Evolutionary conservation across 768 basidiomycete genomes (phyloP).

Genomic region (Neoboletus magnificus): DNA sequence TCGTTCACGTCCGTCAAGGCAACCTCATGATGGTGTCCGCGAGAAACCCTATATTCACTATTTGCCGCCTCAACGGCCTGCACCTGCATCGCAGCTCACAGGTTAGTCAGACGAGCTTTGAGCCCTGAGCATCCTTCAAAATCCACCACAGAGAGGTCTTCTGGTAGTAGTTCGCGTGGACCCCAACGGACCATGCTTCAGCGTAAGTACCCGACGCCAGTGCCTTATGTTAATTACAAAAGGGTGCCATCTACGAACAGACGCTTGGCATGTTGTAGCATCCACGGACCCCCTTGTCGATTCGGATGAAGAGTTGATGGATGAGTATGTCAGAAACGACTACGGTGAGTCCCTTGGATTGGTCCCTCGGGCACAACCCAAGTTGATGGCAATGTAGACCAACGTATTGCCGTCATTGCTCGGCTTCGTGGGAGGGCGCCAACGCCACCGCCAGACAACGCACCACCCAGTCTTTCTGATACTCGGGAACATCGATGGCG

Average conservation of each 20-base stretch:
- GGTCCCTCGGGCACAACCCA: background rate
- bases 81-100: conserved; percentile 9
- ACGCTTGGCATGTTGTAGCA: conserved; percentile 68
- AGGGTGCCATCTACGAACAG: conserved; percentile 35
- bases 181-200: conserved; percentile 44
- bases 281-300: conserved; percentile 64
- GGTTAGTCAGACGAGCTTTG: conserved; percentile 19
- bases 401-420: conserved; percentile 50
- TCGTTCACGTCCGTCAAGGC: conserved; percentile 26
- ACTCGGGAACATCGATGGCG: conserved; percentile 36
- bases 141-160: conserved; percentile 16
- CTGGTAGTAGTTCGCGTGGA: conserved; percentile 13
- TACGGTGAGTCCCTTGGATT: conserved; percentile 48
- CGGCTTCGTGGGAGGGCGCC: conserved; percentile 50
- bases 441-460: conserved; percentile 39
- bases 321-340: conserved; percentile 60
- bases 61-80: conserved; percentile 27
- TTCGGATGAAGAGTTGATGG: conserved; percentile 69
- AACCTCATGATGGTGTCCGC: conserved; percentile 21
- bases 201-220: conserved; percentile 31
- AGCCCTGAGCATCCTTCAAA: conserved; percentile 1
- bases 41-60: conserved; percentile 36
- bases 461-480: conserved; percentile 11
- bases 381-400: conserved; percentile 35
- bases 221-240: background rate